Conservation (phyloP, 2,329 filamentous ascomycete species). For the Metarhizium robertsii region DNA sequence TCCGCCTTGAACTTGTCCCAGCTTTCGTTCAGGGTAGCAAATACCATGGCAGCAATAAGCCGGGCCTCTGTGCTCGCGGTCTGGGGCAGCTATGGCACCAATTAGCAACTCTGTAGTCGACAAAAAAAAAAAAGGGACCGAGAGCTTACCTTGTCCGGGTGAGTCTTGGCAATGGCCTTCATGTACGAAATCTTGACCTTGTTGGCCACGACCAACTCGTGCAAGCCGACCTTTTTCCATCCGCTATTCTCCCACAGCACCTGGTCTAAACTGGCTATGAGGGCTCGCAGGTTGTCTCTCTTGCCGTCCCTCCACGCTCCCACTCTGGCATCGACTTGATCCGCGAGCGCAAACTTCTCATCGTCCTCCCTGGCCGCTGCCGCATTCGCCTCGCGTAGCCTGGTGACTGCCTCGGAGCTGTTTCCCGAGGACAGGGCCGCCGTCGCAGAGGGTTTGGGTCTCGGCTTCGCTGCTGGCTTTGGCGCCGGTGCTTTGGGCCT, state of each 20-base stretch:
- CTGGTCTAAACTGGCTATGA: slow-evolving; percentile 76
- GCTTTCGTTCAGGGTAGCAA: slow-evolving; percentile 60
- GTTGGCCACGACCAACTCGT: slow-evolving; percentile 82
- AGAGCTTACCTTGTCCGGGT: slow-evolving; percentile 85
- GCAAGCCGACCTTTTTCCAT: slow-evolving; percentile 95
- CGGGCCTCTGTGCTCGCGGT: slow-evolving; percentile 55
- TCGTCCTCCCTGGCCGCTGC: slow-evolving; percentile 81
- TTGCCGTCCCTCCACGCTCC: slow-evolving; percentile 83
- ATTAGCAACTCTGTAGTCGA: slow-evolving; percentile 6
- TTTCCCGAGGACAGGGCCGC: slow-evolving; percentile 33
- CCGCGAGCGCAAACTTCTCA: slow-evolving; percentile 82
- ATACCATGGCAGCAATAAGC: slow-evolving; percentile 57
- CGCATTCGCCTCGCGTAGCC: slow-evolving; percentile 73
- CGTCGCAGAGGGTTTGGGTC: slow-evolving; percentile 32
- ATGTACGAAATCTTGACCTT: slow-evolving; percentile 98
- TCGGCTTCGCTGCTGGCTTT: slow-evolving; percentile 34
- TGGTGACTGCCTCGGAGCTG: slow-evolving; percentile 68
- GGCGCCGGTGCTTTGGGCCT: slow-evolving; percentile 38
- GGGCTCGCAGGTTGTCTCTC: slow-evolving; percentile 79
- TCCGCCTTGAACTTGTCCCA: slow-evolving; percentile 67
- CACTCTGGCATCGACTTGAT: slow-evolving; percentile 74
- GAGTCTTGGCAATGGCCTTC: slow-evolving; percentile 98
- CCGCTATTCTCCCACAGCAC: slow-evolving; percentile 88
- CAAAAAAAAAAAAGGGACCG: too few relatives aligned
- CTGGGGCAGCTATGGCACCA: slow-evolving; percentile 44